These are phyloP conservation scores for sorghum (Sorghum bicolor) DNA, from an alignment of 176 grass and related monocot genomes.

Conservation along the genomic window DNA sequence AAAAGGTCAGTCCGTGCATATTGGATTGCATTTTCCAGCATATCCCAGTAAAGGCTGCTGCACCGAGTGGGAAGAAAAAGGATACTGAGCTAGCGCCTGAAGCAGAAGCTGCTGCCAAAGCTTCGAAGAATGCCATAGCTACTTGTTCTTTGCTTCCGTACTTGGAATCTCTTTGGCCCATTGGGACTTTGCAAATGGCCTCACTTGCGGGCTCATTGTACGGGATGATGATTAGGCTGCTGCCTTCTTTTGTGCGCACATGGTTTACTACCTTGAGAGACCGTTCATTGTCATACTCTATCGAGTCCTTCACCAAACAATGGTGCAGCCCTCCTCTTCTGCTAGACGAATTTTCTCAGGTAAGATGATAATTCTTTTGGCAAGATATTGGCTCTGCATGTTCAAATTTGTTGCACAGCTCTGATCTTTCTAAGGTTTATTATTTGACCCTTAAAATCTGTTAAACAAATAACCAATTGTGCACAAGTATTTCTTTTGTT, in stretches of 20 bases:
- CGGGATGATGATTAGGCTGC: slow-evolving; percentile 85
- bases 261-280: slow-evolving; percentile 81
- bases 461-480: background rate
- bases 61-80: slow-evolving; percentile 60
- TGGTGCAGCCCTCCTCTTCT: slow-evolving; percentile 95
- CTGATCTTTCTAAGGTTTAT: background rate
- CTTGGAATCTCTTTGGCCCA: slow-evolving; percentile 74
- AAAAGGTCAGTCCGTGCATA: slow-evolving; percentile 63
- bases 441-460: background rate
- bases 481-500: background rate
- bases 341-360: slow-evolving; percentile 85
- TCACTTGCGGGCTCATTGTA: slow-evolving; percentile 82
- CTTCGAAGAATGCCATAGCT: slow-evolving; percentile 59
- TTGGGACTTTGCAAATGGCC: slow-evolving; percentile 61
- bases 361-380: slow-evolving; percentile 21
- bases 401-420: background rate
- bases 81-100: slow-evolving; percentile 66
- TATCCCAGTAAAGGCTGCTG: slow-evolving; percentile 61
- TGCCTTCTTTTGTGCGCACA: slow-evolving; percentile 82
- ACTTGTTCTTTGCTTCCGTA: slow-evolving; percentile 61
- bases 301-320: slow-evolving; percentile 76
- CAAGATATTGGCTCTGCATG: background rate
- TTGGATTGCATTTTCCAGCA: slow-evolving; percentile 93
- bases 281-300: slow-evolving; percentile 11
- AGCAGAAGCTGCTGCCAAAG: slow-evolving; percentile 69